These are phyloP conservation scores for Dillenia suffruticosa DNA, from an alignment of 164 flowering plant genomes.

Conservation along the genomic window DNA sequence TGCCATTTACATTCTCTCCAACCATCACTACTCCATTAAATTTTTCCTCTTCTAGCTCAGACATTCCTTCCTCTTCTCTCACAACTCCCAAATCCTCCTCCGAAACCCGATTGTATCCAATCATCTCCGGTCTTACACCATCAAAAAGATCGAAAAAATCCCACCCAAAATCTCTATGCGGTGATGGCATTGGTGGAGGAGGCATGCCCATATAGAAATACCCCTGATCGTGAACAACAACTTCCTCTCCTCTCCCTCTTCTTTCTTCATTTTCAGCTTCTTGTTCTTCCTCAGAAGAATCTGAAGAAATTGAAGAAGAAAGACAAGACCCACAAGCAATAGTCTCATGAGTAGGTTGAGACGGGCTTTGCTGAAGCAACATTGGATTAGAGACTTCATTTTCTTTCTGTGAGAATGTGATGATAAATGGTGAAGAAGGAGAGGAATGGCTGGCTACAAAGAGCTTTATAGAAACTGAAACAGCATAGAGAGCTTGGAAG, in stretches of 20 bases:
- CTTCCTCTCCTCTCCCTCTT: conserved; percentile 14
- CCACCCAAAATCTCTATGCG: conserved; percentile 68
- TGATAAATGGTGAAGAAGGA: conserved; percentile 31
- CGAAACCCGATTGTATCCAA: conserved; percentile 39
- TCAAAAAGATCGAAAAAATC: conserved; percentile 72
- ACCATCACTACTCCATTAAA: conserved; percentile 23
- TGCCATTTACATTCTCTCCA: conserved; percentile 20
- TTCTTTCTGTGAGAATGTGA: conserved; percentile 26
- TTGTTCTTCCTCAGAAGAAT: conserved; percentile 33
- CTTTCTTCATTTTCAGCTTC: conserved; percentile 14
- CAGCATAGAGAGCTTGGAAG: conserved; percentile 34
- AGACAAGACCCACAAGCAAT: conserved; percentile 23
- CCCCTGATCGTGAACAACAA: conserved; percentile 25
- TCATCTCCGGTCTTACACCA: conserved; percentile 45
- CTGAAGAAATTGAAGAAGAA: conserved; percentile 22
- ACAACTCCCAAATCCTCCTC: conserved; percentile 81
- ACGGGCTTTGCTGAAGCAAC: conserved; percentile 52
- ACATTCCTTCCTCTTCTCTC: conserved; percentile 85
- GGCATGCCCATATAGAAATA: conserved; percentile 56
- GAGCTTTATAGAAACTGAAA: conserved; percentile 42
- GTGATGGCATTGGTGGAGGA: conserved; percentile 48
- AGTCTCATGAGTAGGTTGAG: conserved; percentile 45
- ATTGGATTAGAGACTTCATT: conserved; percentile 51
- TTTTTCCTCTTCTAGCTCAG: conserved; percentile 55
- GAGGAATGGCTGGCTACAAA: conserved; percentile 46